phyloP scores from a whole-genome alignment of 2,329 filamentous ascomycete genomes.

The Sodiomyces alkalinus region DNA sequence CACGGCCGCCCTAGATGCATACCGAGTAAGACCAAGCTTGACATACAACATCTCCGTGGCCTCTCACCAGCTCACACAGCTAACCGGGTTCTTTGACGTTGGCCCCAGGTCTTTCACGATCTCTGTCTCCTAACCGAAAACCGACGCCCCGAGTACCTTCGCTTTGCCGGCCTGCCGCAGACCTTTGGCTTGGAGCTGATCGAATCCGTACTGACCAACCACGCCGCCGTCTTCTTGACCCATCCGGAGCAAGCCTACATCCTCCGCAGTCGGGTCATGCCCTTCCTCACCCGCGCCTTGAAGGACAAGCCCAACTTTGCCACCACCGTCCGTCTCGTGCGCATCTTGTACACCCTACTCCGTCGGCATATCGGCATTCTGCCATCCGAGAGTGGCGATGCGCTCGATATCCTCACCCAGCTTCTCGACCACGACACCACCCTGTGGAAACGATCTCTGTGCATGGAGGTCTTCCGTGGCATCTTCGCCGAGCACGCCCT shows the following conservation, averaged over 20 bases:
- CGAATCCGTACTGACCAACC: slow-evolving; percentile 76
- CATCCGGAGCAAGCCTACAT: slow-evolving; percentile 74
- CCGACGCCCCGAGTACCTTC: slow-evolving; percentile 67
- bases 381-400: slow-evolving; percentile 66
- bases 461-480: slow-evolving; percentile 79
- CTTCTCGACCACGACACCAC: slow-evolving; percentile 75
- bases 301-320: slow-evolving; percentile 69
- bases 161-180: slow-evolving; percentile 61
- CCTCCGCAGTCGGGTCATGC: slow-evolving; percentile 64
- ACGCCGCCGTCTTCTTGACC: slow-evolving; percentile 61
- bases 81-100: slow-evolving; percentile 3
- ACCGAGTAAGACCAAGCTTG: slow-evolving; percentile 51
- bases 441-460: slow-evolving; percentile 76
- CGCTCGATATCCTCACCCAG: slow-evolving; percentile 67
- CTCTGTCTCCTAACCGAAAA: slow-evolving; percentile 78
- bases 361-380: slow-evolving; percentile 64
- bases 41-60: too few species aligned
- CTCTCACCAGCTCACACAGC: too few species aligned
- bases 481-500: slow-evolving; percentile 71
- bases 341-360: slow-evolving; percentile 71
- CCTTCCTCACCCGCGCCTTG: slow-evolving; percentile 62
- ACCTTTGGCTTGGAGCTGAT: slow-evolving; percentile 84
- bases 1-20: slow-evolving; percentile 71
- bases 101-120: slow-evolving; percentile 61
- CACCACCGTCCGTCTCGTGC: slow-evolving; percentile 64